Percentiles rank a stretch among this genome's conserved stretches.
Evolutionary conservation across 2,329 filamentous ascomycete genomes (phyloP).

Genomic region (Penicillium sp.): DNA sequence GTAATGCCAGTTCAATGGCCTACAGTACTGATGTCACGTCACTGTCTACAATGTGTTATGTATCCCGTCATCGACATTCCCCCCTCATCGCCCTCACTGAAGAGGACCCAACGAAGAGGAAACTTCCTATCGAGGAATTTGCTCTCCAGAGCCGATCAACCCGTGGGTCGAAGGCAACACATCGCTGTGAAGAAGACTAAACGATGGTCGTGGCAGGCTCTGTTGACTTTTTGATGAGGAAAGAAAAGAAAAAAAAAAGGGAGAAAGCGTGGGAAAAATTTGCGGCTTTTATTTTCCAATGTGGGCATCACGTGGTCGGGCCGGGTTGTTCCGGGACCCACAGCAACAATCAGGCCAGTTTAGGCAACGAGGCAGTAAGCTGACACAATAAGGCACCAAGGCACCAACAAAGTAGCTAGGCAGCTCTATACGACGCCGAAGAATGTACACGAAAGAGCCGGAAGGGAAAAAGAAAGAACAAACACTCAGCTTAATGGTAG

Average conservation of each 20-base stretch:
- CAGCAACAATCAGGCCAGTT: neutral
- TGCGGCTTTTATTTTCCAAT: constrained; percentile 33
- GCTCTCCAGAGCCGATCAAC: constrained; percentile 69
- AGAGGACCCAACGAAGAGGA: constrained; percentile 71
- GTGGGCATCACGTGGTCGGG: constrained; percentile 37
- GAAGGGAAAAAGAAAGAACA: neutral
- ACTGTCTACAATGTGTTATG: constrained; percentile 30
- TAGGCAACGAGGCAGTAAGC: neutral
- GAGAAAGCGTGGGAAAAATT: constrained; percentile 18
- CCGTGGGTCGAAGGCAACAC: constrained; percentile 68
- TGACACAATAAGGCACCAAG: constrained; percentile 19
- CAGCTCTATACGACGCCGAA: neutral
- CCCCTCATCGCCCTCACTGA: constrained; percentile 71
- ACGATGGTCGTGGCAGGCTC: constrained; percentile 74
- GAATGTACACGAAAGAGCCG: neutral
- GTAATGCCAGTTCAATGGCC: neutral
- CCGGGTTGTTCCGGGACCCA: constrained; percentile 24
- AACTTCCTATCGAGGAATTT: constrained; percentile 72
- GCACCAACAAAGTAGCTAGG: neutral
- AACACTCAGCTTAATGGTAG: constrained; percentile 23
- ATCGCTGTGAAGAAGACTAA: constrained; percentile 61
- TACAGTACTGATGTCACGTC: neutral
- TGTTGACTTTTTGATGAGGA: constrained; percentile 58
- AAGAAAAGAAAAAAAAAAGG: constrained; percentile 43
- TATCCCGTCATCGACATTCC: constrained; percentile 75